These are phyloP conservation scores for Torulaspora franciscae DNA, from an alignment of 805 yeast genomes.

Conservation along the genomic window DNA sequence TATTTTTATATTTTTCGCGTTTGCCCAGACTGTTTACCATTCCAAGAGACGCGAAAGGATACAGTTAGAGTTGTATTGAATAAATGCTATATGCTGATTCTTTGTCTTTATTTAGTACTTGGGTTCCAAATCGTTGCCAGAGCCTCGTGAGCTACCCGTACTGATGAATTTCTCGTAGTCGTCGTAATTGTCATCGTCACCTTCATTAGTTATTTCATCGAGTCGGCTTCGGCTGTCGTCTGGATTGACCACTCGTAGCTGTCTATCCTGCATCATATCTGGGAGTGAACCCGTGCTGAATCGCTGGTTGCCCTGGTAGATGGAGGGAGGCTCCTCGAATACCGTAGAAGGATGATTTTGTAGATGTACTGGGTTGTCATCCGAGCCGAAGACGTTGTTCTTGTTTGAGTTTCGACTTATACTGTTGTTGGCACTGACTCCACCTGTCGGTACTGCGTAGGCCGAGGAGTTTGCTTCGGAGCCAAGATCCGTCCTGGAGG, in stretches of 20 bases:
- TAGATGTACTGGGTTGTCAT: conserved; percentile 8
- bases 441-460: conserved; percentile 15
- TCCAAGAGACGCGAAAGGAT: neutral
- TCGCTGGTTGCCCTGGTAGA: conserved; percentile 43
- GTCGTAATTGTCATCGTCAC: conserved; percentile 6
- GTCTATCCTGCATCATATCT: conserved; percentile 40
- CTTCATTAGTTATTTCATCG: conserved; percentile 11
- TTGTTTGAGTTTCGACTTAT: conserved; percentile 8
- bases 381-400: conserved; percentile 6
- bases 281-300: conserved; percentile 53
- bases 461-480: conserved; percentile 13
- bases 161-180: conserved; percentile 11
- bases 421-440: conserved; percentile 14
- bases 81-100: conserved; percentile 1
- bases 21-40: neutral
- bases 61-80: neutral
- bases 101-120: conserved; percentile 5
- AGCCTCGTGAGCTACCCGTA: conserved; percentile 15
- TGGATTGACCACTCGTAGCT: conserved; percentile 47
- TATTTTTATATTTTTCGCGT: conserved; percentile 18
- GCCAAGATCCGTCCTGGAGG: conserved; percentile 11
- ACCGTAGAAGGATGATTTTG: conserved; percentile 19
- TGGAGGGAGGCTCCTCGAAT: conserved; percentile 30
- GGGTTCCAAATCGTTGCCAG: conserved; percentile 11
- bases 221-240: conserved; percentile 24